Evolutionary conservation across 208 protist species (phyloP).

Genomic region (Trypanosoma mega): DNA sequence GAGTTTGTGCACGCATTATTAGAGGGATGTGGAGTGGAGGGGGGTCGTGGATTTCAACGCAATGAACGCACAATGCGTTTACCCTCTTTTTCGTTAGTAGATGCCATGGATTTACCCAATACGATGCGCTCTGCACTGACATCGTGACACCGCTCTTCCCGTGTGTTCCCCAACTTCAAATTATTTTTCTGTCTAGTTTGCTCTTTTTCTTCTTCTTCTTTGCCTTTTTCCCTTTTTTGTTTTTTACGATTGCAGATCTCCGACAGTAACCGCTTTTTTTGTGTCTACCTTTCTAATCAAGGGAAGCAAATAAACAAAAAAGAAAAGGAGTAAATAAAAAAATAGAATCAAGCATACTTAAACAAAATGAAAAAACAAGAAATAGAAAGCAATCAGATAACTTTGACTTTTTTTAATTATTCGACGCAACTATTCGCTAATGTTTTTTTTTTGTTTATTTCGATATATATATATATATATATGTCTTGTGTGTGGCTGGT

Average conservation of each 20-base stretch:
- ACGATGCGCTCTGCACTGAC: neutral
- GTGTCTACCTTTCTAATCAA: too few relatives aligned
- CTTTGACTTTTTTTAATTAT: constrained; percentile 11
- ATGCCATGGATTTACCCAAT: constrained; percentile 5
- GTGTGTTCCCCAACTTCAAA: constrained; percentile 1
- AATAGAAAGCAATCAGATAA: neutral
- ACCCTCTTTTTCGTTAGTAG: constrained; percentile 34
- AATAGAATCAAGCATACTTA: neutral
- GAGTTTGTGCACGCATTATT: constrained; percentile 19
- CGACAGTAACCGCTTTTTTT: too few relatives aligned
- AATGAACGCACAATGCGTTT: constrained; percentile 37
- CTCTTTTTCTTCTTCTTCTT: too few relatives aligned
- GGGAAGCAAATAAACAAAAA: too few relatives aligned
- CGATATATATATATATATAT: too few relatives aligned
- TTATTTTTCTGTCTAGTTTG: neutral
- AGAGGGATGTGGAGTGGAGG: constrained; percentile 22
- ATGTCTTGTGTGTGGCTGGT: neutral
- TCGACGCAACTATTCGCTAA: too few relatives aligned
- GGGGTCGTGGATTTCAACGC: constrained; percentile 34
- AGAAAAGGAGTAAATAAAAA: constrained; percentile 5
- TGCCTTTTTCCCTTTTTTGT: too few relatives aligned
- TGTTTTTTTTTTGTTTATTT: too few relatives aligned
- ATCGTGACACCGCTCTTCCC: neutral
- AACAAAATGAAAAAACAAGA: neutral
- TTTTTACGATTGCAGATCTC: too few relatives aligned